Conservation (phyloP, 306 rosid species). For the Glycine soja region DNA sequence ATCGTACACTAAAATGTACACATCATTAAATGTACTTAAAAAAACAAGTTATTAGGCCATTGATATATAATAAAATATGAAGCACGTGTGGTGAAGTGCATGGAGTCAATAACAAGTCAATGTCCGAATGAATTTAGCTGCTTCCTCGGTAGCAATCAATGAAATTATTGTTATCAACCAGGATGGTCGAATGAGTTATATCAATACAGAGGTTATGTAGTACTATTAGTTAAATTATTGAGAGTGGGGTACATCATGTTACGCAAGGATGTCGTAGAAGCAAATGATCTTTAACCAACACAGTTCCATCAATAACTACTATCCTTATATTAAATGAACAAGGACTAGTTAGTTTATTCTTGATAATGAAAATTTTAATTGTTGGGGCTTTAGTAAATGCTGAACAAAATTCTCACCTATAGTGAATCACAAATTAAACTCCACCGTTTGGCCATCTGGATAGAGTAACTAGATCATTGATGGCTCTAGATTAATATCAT, state of each 20-base stretch:
- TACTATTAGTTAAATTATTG: not conserved
- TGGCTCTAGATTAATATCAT: too few relatives aligned
- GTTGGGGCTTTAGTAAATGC: not conserved
- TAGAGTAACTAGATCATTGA: too few relatives aligned
- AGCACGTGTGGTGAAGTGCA: not conserved
- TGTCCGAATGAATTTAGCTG: not conserved
- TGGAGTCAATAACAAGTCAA: not conserved
- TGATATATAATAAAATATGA: not conserved
- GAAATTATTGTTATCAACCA: not conserved
- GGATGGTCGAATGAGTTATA: conserved; percentile 2
- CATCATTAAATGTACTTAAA: not conserved
- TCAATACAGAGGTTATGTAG: not conserved
- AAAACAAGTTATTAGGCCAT: not conserved
- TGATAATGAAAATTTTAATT: not conserved
- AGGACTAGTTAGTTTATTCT: not conserved
- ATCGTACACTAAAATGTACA: not conserved
- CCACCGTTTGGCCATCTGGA: too few relatives aligned
- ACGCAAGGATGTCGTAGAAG: not conserved
- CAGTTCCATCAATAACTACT: not conserved
- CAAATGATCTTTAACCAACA: not conserved
- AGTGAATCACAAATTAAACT: too few relatives aligned
- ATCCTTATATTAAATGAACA: not conserved
- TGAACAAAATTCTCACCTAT: too few relatives aligned
- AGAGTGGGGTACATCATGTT: not conserved
- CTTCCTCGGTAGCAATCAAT: not conserved